Evolutionary conservation across 257 asterid genomes (phyloP), one percentile per base, ranked within the genome.

Genomic region (Scutellaria galericulata): DNA sequence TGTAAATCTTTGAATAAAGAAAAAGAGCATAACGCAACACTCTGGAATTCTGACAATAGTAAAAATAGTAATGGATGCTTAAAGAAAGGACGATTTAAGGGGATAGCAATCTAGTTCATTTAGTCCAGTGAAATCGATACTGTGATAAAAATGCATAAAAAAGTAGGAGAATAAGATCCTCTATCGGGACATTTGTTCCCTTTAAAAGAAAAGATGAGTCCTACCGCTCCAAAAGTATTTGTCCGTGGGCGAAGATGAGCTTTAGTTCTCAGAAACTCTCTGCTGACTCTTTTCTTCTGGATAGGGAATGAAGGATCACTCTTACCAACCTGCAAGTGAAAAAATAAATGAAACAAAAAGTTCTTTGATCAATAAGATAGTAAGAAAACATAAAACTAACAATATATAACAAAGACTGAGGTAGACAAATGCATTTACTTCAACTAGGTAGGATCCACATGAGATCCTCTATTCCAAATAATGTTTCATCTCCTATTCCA

Each of bases 191-290:
- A 46, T 20, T 73, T 46, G 54, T 48, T 27, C n/a, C 57, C 35
- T 64, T 39, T 35, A 51, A 64, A 76, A 54, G 68, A 65, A 58
- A 64, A 73, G 63, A 42, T 39, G 75, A 75, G 60, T 59, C 97
- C 56, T 88, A 95, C 98, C 87, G 99, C 98, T 75, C 98, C 87
- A 73, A 95, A 95, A 66, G 98, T 90, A 81, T 95, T 95, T 60
- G 99, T 92, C 79, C 99, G 89, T 37, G 98, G 97, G 75, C 98
- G 97, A 75, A 95, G 98, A 82, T 95, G 99, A 68, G 99, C 99
- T 83, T 92, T 92, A 54, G 97, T 88, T 82, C 99, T 90, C 84
- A 95, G 83, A 70, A 92, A 95, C 80, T 95, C 99, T 82, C 89
- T 83, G 90, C 86, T 95, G 77, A 92, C 98, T 80, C 89, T 86